A percentile compares a stretch with the other conserved stretches of the same genome.
These are phyloP conservation scores for Diaporthe ilicicola DNA, from an alignment of 2,329 filamentous ascomycete genomes.

Conservation along the genomic window DNA sequence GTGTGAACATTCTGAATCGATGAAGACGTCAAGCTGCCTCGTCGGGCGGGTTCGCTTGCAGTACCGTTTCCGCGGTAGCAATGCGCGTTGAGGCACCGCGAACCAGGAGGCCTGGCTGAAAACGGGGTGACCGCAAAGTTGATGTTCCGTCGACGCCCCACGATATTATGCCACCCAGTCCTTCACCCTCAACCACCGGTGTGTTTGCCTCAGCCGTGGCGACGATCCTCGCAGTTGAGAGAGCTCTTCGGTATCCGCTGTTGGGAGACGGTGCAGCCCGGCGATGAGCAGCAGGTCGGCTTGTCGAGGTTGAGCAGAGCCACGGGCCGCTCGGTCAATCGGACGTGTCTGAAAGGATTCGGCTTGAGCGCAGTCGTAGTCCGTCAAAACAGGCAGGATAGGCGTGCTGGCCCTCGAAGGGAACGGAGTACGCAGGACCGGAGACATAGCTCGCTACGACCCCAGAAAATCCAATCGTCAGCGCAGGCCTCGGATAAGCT, in stretches of 20 bases:
- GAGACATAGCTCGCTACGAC: slow-evolving; percentile 2
- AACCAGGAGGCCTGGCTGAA: neutral
- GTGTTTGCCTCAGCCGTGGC: neutral
- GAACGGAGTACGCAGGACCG: neutral
- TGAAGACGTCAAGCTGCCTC: neutral
- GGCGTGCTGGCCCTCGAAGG: slow-evolving; percentile 2
- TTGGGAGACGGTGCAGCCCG: neutral
- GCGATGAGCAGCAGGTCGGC: neutral
- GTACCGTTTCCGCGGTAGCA: neutral
- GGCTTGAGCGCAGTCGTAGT: neutral
- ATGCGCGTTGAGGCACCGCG: neutral
- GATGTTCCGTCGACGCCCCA: neutral
- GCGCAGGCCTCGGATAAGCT: slow-evolving; percentile 16
- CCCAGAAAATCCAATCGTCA: slow-evolving; percentile 20
- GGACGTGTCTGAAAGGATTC: neutral
- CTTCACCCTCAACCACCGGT: neutral
- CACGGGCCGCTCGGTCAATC: neutral
- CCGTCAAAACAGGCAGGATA: slow-evolving; percentile 10
- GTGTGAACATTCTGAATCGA: slow-evolving; percentile 5
- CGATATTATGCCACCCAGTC: neutral
- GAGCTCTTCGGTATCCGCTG: neutral
- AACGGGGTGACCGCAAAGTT: neutral
- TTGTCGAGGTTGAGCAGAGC: neutral
- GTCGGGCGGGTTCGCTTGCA: neutral
- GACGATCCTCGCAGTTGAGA: neutral